A percentile compares a stretch with the other conserved stretches of the same genome.
phyloP scores from a whole-genome alignment of 257 asterid species.

The Ehretia macrophylla region DNA sequence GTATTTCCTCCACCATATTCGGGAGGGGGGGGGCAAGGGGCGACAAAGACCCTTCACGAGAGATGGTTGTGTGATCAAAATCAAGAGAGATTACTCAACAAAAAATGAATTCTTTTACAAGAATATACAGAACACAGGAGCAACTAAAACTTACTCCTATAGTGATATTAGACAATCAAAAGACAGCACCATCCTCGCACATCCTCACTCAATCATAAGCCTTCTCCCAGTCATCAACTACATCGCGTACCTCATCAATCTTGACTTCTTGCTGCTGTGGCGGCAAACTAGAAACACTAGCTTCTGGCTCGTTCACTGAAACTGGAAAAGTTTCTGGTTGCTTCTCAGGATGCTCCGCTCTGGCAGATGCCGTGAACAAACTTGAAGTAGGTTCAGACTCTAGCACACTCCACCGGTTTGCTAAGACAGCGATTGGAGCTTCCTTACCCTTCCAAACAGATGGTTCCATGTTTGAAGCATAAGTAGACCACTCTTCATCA shows the following conservation, averaged over 20 bases:
- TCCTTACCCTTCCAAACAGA: conserved; percentile 39
- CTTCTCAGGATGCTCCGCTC: conserved; percentile 17
- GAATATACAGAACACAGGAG: too few species aligned
- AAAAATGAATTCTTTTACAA: too few species aligned
- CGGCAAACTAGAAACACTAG: conserved; percentile 15
- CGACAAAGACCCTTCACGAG: too few species aligned
- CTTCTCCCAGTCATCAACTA: conserved; percentile 92
- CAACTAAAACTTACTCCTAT: too few species aligned
- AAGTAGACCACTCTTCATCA: conserved; percentile 56
- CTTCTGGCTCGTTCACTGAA: conserved; percentile 23
- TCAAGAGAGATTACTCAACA: too few species aligned
- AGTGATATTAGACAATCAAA: too few species aligned
- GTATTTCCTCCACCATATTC: too few species aligned
- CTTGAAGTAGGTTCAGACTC: conserved; percentile 47
- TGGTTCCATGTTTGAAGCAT: conserved; percentile 28
- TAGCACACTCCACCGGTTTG: conserved; percentile 75
- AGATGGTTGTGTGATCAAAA: too few species aligned
- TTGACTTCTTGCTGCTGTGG: conserved; percentile 25
- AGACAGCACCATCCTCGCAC: too few species aligned
- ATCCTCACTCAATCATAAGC: conserved; percentile 50
- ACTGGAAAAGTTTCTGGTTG: conserved; percentile 22
- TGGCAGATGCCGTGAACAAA: conserved; percentile 22
- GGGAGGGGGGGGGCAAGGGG: too few species aligned
- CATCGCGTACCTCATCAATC: conserved; percentile 32
- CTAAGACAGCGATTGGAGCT: conserved; percentile 28